phyloP scores from a whole-genome alignment of 495 filamentous ascomycete species.

The Penicillium antarcticum region DNA sequence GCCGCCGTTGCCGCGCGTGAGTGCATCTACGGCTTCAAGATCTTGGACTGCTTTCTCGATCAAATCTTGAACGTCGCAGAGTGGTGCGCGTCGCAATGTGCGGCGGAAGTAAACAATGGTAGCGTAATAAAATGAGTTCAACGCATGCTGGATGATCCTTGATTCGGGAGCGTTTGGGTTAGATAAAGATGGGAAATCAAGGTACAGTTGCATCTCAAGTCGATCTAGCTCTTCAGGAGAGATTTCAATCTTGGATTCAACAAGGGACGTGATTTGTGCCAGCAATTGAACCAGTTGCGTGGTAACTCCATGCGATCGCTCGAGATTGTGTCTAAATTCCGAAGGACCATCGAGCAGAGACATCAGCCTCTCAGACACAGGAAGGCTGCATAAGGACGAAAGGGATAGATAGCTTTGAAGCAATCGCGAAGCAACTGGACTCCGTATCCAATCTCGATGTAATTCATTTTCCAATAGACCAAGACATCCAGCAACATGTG shows the following conservation, averaged over 20 bases:
- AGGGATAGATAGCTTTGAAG: slow-evolving; percentile 26
- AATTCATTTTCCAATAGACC: slow-evolving; percentile 22
- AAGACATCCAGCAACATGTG: slow-evolving; percentile 24
- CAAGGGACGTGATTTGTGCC: slow-evolving; percentile 14
- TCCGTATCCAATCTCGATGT: slow-evolving; percentile 17
- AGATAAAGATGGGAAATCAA: slow-evolving; percentile 17
- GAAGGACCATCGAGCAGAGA: slow-evolving; percentile 18
- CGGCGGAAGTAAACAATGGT: slow-evolving; percentile 25
- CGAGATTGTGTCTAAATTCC: slow-evolving; percentile 17
- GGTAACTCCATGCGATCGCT: slow-evolving; percentile 24
- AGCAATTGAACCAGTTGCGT: slow-evolving; percentile 17
- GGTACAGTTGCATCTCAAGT: slow-evolving; percentile 20
- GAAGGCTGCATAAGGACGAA: slow-evolving; percentile 24
- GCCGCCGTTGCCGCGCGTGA: slow-evolving; percentile 16
- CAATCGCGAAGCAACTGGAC: slow-evolving; percentile 15
- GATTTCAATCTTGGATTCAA: slow-evolving; percentile 3
- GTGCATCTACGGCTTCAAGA: slow-evolving; percentile 18
- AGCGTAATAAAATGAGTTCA: slow-evolving; percentile 30
- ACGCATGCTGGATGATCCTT: slow-evolving; percentile 19
- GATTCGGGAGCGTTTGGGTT: slow-evolving; percentile 7
- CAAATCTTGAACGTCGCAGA: slow-evolving; percentile 20
- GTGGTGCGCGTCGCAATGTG: slow-evolving; percentile 11
- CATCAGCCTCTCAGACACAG: slow-evolving; percentile 16
- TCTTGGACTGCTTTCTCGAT: slow-evolving; percentile 24
- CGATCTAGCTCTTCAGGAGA: slow-evolving; percentile 14